Base-by-base conservation (phyloP, 2,329 filamentous ascomycete genomes). In the Exophiala xenobiotica region DNA sequence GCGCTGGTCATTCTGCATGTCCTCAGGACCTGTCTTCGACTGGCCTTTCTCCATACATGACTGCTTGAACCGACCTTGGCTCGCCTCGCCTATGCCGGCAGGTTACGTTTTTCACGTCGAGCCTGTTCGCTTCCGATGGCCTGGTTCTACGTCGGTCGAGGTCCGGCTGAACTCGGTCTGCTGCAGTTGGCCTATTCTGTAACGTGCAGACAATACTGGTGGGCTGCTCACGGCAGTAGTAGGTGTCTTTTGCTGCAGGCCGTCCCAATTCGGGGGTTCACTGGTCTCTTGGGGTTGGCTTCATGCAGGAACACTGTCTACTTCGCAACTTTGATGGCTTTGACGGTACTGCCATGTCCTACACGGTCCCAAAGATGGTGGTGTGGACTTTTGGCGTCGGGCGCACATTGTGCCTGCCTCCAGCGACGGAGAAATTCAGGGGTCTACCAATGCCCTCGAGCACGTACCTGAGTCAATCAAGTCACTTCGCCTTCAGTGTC, bases 381-480 rank as follows among this genome's bases (percentile, higher is more conserved):
- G 31, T 35, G 31, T 14, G 31, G 31, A 35, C 31, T 35, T 35
- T 35, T 35, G 31, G n/a, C n/a, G n/a, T n/a, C n/a, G n/a, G n/a
- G n/a, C n/a, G n/a, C n/a, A n/a, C n/a, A n/a, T n/a, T 35, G 31
- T 35, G 31, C 31, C 31, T 35, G 31, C 31, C 18, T 35, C 31
- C 18, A 16, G 18, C 4, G 31, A 16, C 11, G 3, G 18, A 6
- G 31, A 14, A 16, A 35, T 35, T 35, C 31, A 35, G 31, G 31
- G 31, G 31, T 35, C 31, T 35, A n/a, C 8, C 38, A 20, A 40
- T 40, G 38, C 38, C 38, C 37, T 24, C 38, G 38, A 40, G 19
- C 38, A 9, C 38, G 38, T 40, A 40, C 38, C 38, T 40, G 38
- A 40, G 38, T 40, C 38, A 40, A n/a, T 35, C 31, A 40, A 40